Evolutionary conservation across 2,329 filamentous ascomycete genomes (phyloP), one percentile per base, ranked within the genome.

Genomic region (Stenocarpella maydis): DNA sequence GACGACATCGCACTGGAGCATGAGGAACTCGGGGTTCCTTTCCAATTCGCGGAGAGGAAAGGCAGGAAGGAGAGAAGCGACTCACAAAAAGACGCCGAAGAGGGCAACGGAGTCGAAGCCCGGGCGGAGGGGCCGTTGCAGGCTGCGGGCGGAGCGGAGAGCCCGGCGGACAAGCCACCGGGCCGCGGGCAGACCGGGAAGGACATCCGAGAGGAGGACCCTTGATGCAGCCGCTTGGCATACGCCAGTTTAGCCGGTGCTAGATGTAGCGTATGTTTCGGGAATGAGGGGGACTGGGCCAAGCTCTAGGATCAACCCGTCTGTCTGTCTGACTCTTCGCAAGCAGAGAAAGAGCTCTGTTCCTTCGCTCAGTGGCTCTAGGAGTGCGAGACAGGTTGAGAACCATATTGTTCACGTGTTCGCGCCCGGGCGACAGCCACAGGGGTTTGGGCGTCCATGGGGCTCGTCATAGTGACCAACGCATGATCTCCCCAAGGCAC

Each of bases 1-100:
- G 88, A 90, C 72, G 86, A 90, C 55, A 74, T 89, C 4, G 74
- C 74, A 4, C 76, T 74, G 4, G 81, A 82, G 68, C 73, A 80
- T 66, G 75, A 78, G 55, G 74, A 73, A 21, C 72, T 72, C 0
- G 78, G 78, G 6, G 71, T 69, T 12, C 74, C 76, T 0, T 83
- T 82, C 71, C 74, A 76, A 28, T 83, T 81, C 71, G 75, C 80
- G 3, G 80, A 82, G 71, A 75, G 77, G 19, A 75, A 76, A 65
- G 60, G 69, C 34, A 54, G 65, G 31, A 65, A 52, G 69, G 39
- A 58, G 1, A 26, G 24, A 9, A 39, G 31, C 7, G 12, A 26
- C 21, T 10, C 24, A 10, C 26, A 41, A 66, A 47, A 58, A 45
- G 55, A 53, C 3, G 68, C 54, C 47, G 69, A 53, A 17, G 61